Evolutionary conservation across 2,329 filamentous ascomycete species (phyloP), one percentile per base, ranked within the genome.

Genomic region (Penicillium expansum): DNA sequence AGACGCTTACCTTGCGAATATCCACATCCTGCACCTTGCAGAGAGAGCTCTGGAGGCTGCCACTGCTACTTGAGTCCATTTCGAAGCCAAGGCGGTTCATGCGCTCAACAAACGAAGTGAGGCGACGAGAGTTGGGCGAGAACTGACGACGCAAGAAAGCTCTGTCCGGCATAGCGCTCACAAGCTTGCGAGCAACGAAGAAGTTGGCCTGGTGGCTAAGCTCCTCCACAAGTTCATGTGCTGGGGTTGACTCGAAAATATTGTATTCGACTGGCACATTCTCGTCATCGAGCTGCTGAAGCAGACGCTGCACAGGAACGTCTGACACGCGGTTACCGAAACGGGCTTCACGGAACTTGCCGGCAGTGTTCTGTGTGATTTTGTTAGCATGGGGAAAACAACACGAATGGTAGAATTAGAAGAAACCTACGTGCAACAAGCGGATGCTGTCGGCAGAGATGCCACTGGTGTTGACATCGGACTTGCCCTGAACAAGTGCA

Each of bases 231-330:
- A 97, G 85, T 77, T 97, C 93, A 62, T 95, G 91, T 3, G 92
- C 91, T 10, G 88, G 82, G 13, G 91, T 91, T 30, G 91, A 93
- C 73, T 97, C 88, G 70, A 97, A 99, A 62, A 99, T 90, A 78
- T 97, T 99, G 73, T 91, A 86, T 78, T 96, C 92, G 39, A 97
- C 92, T 2, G 93, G 94, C 52, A 97, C 91, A 74, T 97, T 97
- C 81, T 99, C 94, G 67, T 99, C 94, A 66, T 99, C 94, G 39
- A 97, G 83, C 77, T 96, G 92, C 76, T 96, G 92, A 60, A 97
- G 81, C 45, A 99, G 83, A 56, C 94, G 89, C 51, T 99, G 84
- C 39, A 93, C 88, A 33, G 92, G 89, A 67, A 96, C 90, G 13
- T 89, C 86, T 62, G 89, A 86, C 42, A 86, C 86, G 35, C 89